Percentiles rank a stretch among this genome's conserved stretches.
Conservation (phyloP, 495 filamentous ascomycete species). For the Penicillium soppii region DNA sequence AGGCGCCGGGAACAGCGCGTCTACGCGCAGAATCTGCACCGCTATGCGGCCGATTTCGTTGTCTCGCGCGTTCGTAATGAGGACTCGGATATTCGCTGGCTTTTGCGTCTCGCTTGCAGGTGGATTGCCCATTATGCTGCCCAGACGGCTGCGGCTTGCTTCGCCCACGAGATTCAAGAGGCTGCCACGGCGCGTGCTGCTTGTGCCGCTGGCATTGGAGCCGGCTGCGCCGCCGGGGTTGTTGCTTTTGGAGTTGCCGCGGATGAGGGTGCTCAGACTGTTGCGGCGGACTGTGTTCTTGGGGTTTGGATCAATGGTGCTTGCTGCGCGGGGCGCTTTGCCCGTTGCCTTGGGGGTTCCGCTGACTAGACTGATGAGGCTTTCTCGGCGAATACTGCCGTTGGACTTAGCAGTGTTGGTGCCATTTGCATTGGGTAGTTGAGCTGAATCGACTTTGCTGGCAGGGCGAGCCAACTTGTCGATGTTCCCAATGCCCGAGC, state of each 20-base stretch:
- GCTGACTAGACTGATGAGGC: neutral
- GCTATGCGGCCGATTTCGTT: conserved; percentile 40
- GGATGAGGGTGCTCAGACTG: conserved; percentile 1
- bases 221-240: neutral
- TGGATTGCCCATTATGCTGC: conserved; percentile 4
- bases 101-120: conserved; percentile 11
- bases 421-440: neutral
- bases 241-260: neutral
- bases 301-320: conserved; percentile 2
- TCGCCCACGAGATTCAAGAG: neutral
- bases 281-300: neutral
- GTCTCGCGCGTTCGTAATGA: conserved; percentile 38
- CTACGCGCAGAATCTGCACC: conserved; percentile 36
- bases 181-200: neutral
- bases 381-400: neutral
- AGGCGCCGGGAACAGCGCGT: conserved; percentile 29
- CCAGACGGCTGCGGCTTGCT: neutral
- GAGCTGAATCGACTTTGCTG: neutral
- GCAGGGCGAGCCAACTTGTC: neutral
- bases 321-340: neutral
- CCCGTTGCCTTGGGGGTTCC: neutral
- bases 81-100: conserved; percentile 23
- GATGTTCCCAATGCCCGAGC: neutral
- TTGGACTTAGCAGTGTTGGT: neutral
- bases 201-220: neutral